Evolutionary conservation across 306 rosid species (phyloP).

Genomic region (Quercus berberidifolia): DNA sequence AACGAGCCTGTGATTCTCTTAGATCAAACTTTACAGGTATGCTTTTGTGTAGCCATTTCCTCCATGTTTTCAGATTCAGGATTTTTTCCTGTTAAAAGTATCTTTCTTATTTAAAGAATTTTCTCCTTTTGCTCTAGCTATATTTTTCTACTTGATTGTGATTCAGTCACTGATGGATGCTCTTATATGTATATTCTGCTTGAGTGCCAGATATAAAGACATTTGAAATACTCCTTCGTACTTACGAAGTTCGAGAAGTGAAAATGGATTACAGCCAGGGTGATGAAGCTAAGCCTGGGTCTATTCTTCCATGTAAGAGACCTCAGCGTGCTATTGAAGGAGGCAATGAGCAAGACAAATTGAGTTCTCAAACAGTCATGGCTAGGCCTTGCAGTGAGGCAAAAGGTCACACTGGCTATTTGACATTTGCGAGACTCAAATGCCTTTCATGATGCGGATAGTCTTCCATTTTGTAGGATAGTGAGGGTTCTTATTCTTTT

Average conservation of each 20-base stretch:
- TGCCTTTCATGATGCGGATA: conserved; percentile 36
- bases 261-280: conserved; percentile 26
- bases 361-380: conserved; percentile 48
- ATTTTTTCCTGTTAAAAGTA: neutral
- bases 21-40: conserved; percentile 62
- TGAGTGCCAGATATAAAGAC: conserved; percentile 69
- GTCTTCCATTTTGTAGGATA: conserved; percentile 10
- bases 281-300: conserved; percentile 28
- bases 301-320: conserved; percentile 63
- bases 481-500: neutral
- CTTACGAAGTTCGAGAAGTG: conserved; percentile 70
- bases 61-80: neutral
- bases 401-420: conserved; percentile 89
- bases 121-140: neutral
- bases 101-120: neutral
- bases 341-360: conserved; percentile 26
- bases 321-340: conserved; percentile 51
- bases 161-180: conserved; percentile 9
- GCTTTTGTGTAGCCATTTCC: neutral
- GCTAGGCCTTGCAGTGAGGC: conserved; percentile 73
- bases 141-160: neutral
- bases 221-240: conserved; percentile 76
- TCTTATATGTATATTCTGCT: neutral
- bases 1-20: conserved; percentile 61
- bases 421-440: conserved; percentile 80